Evolutionary conservation across 257 asterid genomes (phyloP).

Genomic region (Solanum pinnatisectum): DNA sequence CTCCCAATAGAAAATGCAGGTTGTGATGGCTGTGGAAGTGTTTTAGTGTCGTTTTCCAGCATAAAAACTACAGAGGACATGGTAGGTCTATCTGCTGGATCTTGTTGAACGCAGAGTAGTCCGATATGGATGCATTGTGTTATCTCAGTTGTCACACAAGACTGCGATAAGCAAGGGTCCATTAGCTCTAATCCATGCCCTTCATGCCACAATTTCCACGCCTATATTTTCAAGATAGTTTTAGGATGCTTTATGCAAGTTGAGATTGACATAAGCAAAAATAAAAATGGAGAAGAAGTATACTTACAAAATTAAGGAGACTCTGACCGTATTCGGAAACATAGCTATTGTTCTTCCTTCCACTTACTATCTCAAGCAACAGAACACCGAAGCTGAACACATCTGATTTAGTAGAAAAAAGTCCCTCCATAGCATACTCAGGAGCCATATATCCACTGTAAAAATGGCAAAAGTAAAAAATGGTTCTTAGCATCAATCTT

Average conservation of each 20-base stretch:
- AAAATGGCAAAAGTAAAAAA: background rate
- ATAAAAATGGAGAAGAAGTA: background rate
- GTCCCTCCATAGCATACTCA: constrained; percentile 2
- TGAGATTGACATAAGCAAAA: background rate
- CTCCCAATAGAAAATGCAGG: background rate
- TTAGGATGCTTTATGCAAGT: background rate
- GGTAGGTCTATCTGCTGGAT: background rate
- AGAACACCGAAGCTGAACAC: background rate
- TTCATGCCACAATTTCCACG: background rate
- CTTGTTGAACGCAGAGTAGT: background rate
- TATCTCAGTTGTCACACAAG: background rate
- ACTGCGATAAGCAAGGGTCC: background rate
- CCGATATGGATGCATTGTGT: constrained; percentile 1
- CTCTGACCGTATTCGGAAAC: background rate
- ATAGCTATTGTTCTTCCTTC: background rate
- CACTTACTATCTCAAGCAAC: background rate
- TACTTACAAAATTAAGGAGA: background rate
- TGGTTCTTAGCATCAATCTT: background rate
- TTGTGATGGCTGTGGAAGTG: background rate
- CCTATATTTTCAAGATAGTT: background rate
- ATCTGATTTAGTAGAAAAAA: background rate
- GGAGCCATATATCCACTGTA: background rate
- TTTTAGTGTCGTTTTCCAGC: background rate
- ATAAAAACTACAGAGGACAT: background rate
- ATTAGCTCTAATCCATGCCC: background rate